These are phyloP conservation scores for Fusarium papillatum DNA, from an alignment of 2,329 filamentous ascomycete genomes.

Conservation along the genomic window DNA sequence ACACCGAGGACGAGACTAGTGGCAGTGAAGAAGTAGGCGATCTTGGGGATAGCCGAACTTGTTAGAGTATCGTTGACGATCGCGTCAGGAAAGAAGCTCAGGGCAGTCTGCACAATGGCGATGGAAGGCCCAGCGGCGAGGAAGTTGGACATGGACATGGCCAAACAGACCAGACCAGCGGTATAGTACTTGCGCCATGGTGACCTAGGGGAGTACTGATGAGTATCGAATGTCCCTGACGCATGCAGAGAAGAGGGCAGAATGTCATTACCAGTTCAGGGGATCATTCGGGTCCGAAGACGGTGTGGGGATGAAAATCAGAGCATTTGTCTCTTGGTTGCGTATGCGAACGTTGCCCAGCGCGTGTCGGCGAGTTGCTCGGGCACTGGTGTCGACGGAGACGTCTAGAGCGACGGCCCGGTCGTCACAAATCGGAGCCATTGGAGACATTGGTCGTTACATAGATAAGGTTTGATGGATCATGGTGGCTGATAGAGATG, in stretches of 20 bases:
- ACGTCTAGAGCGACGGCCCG: background rate
- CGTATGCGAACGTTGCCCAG: conserved; percentile 59
- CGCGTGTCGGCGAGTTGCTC: conserved; percentile 41
- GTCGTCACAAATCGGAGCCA: conserved; percentile 4
- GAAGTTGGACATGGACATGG: conserved; percentile 70
- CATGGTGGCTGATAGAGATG: background rate
- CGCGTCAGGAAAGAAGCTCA: conserved; percentile 59
- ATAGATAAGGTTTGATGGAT: background rate
- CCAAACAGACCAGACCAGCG: conserved; percentile 62
- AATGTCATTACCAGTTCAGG: conserved; percentile 59
- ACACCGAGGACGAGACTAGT: conserved; percentile 56
- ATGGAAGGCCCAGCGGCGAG: conserved; percentile 68
- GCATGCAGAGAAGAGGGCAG: conserved; percentile 2
- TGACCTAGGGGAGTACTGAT: conserved; percentile 48
- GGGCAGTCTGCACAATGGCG: conserved; percentile 61
- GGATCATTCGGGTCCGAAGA: conserved; percentile 45
- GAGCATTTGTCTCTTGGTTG: conserved; percentile 37
- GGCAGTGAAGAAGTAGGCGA: conserved; percentile 67
- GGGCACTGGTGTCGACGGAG: conserved; percentile 6
- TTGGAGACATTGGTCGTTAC: background rate
- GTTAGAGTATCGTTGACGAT: conserved; percentile 45
- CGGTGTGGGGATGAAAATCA: conserved; percentile 31
- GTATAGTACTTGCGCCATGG: conserved; percentile 64
- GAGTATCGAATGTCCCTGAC: background rate
- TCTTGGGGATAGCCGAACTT: conserved; percentile 53